Base-by-base conservation (phyloP, 192 early-diverging fungal species). In the Umbelopsis ramanniana region DNA sequence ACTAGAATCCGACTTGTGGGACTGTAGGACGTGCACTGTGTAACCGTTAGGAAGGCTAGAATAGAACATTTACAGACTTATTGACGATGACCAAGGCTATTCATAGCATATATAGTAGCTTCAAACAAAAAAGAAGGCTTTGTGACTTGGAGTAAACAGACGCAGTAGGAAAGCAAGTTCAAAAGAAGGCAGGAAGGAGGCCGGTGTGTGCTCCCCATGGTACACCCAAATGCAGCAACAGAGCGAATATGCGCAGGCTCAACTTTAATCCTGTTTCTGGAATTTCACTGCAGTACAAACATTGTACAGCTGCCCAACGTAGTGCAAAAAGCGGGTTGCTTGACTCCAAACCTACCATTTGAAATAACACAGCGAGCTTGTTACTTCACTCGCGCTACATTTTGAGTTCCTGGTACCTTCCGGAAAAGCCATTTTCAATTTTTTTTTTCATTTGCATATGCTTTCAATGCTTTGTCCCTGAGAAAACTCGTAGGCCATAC, bases 1-100 rank as follows among this genome's bases (percentile, higher is more conserved):
- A 4, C 33, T 17, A 19, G 9, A 21, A 43, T 11, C 40, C 48
- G 19, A 33, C 26, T 26, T 63, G 57, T 63, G 57, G 33, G 57
- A 63, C 57, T 17, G 57, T 63, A 63, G 57, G 57, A 63, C 57
- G 57, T 63, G 57, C 57, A 37, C 57, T 63, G 57, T 63, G 57
- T 63, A 37, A 63, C 57, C 37, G 5, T 0, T 37, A 6, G 5
- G 17, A 29, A 37, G 57, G 29, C 33, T 37, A 19, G 11, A 26
- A 19, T 19, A 37, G 4, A 37, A 37, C 26, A 6, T 63, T 0
- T 17, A 21, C 9, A 50, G 48, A 15, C 6, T 6, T 19, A 50
- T 15, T n/a, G n/a, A 50, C 3, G 33, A 37, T 63, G 26, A 63
- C 57, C 23, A 63, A 63, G 9, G 2, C 17, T 29, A 19, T 37